A percentile compares a stretch with the other conserved stretches of the same genome.
These are phyloP conservation scores for Pochonia chlamydosporia DNA, from an alignment of 2,329 filamentous ascomycete species.

Conservation along the genomic window DNA sequence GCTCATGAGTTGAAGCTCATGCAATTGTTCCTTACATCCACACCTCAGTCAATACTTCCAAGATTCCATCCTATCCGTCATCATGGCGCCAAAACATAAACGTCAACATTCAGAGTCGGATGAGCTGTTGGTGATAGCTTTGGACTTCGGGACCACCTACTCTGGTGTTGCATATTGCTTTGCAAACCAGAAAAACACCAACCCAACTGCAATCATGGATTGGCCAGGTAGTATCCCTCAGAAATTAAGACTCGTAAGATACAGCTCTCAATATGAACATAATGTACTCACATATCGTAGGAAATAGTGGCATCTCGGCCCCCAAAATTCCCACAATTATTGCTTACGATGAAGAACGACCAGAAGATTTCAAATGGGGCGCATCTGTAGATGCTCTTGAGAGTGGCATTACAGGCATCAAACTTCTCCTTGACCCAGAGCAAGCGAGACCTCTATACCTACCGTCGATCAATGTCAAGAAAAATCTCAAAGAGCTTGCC, in stretches of 20 bases:
- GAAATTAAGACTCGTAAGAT: no score
- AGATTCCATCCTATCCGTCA: no score
- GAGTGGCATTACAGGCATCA: constrained; percentile 12
- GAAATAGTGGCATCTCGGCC: constrained; percentile 31
- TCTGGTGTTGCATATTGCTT: constrained; percentile 42
- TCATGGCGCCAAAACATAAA: neutral
- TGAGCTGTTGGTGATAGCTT: constrained; percentile 34
- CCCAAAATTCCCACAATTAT: constrained; percentile 23
- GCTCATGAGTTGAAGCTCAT: no score
- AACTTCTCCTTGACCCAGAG: constrained; percentile 13
- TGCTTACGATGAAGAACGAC: constrained; percentile 9
- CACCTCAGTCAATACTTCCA: no score
- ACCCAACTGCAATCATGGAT: constrained; percentile 26
- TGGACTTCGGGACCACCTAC: constrained; percentile 53
- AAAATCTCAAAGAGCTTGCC: constrained; percentile 7
- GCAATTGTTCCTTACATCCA: no score
- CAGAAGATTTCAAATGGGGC: constrained; percentile 38
- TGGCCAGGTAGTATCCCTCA: constrained; percentile 15
- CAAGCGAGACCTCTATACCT: constrained; percentile 12
- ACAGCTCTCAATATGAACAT: no score
- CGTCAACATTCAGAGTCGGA: neutral
- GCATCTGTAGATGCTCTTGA: constrained; percentile 4
- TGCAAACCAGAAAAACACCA: constrained; percentile 8
- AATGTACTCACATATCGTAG: constrained; percentile 37
- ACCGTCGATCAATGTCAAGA: constrained; percentile 1